phyloP scores from a whole-genome alignment of 257 asterid species.

The Forsythia viridissima region DNA sequence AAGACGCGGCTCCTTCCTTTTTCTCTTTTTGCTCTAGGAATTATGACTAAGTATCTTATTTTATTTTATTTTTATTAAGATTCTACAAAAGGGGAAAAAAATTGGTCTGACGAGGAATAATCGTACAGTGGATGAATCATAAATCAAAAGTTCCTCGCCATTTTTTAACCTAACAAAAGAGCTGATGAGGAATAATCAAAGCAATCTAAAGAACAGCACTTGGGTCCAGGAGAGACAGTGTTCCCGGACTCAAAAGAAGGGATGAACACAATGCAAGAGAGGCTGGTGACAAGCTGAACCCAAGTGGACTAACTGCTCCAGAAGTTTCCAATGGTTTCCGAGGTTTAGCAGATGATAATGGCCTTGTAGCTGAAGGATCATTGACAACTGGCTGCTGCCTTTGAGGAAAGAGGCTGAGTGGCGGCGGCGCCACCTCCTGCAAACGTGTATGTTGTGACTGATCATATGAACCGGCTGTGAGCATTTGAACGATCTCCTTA shows the following conservation, averaged over 20 bases:
- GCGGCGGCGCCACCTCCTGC: neutral
- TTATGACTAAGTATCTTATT: no score
- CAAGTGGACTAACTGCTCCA: neutral
- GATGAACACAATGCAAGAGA: conserved; percentile 8
- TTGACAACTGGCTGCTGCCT: neutral
- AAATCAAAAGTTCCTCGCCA: no score
- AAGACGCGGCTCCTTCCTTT: no score
- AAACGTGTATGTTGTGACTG: neutral
- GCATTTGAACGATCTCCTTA: conserved; percentile 6
- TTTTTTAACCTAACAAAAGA: no score
- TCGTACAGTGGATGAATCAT: no score
- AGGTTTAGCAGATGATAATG: neutral
- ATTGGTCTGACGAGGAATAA: no score
- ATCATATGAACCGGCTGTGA: neutral
- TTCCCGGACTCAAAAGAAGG: neutral
- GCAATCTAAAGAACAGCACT: neutral
- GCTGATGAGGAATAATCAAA: neutral
- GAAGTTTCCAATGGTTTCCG: no score
- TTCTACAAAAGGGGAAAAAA: no score
- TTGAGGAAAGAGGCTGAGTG: neutral
- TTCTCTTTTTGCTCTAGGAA: no score
- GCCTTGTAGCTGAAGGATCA: no score
- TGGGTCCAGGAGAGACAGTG: neutral
- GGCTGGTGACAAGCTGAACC: conserved; percentile 1
- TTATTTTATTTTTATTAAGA: no score